phyloP scores from a whole-genome alignment of 768 basidiomycete species.

The Mrakia hoshinonis region DNA sequence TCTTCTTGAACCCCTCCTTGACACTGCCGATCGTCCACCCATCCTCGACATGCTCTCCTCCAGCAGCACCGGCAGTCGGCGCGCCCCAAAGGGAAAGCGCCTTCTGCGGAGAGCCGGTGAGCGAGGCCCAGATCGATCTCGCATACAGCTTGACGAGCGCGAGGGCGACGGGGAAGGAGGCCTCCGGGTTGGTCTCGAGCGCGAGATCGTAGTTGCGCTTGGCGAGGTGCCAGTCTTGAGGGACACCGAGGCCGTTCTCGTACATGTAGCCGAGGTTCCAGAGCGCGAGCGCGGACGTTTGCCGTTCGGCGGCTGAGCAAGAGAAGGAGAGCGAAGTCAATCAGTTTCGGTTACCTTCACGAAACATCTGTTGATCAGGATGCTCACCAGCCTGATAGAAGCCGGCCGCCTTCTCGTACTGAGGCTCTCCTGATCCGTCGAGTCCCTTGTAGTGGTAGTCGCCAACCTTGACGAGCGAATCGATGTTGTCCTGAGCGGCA shows the following conservation, averaged over 20 bases:
- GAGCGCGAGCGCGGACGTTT: slow-evolving; percentile 86
- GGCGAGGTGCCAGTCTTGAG: slow-evolving; percentile 92
- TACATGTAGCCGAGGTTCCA: slow-evolving; percentile 99
- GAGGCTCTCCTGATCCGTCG: slow-evolving; percentile 63
- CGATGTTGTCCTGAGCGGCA: slow-evolving; percentile 87
- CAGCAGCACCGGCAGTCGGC: neutral
- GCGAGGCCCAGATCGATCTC: slow-evolving; percentile 72
- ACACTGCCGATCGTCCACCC: slow-evolving; percentile 6
- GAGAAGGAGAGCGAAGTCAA: too few relatives aligned
- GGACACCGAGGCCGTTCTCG: slow-evolving; percentile 86
- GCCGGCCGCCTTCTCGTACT: slow-evolving; percentile 78
- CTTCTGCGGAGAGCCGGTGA: slow-evolving; percentile 49
- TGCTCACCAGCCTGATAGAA: slow-evolving; percentile 79
- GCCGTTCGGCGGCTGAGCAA: slow-evolving; percentile 67
- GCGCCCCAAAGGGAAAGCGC: slow-evolving; percentile 12
- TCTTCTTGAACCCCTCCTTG: slow-evolving; percentile 14
- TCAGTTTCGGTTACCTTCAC: neutral
- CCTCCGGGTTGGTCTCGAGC: slow-evolving; percentile 75
- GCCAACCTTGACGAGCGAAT: slow-evolving; percentile 88
- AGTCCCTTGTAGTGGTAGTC: slow-evolving; percentile 93
- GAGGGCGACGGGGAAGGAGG: slow-evolving; percentile 75
- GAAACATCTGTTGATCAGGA: too few relatives aligned
- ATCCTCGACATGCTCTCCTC: neutral
- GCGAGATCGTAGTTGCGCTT: slow-evolving; percentile 92
- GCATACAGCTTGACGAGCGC: slow-evolving; percentile 73